Conservation (phyloP, 768 basidiomycete genomes). For the Mycena alexandri region DNA sequence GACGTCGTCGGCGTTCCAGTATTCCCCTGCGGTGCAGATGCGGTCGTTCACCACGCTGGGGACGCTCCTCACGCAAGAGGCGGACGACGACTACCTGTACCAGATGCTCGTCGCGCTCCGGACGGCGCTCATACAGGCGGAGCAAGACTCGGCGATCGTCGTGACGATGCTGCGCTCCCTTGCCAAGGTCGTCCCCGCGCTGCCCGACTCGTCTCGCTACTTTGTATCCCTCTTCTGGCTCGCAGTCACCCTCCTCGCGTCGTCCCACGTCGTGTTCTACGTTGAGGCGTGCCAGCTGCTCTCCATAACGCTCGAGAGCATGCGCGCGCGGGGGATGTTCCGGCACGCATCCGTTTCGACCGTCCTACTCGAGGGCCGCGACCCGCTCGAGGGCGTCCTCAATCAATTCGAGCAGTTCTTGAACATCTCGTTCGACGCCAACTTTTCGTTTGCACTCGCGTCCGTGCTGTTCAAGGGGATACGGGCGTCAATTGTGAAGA, state of each 20-base stretch:
- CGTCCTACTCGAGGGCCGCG: slow-evolving; percentile 74
- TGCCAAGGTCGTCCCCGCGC: slow-evolving; percentile 78
- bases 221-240: slow-evolving; percentile 87
- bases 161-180: slow-evolving; percentile 93
- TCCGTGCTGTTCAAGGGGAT: slow-evolving; percentile 90
- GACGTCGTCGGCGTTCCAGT: slow-evolving; percentile 90
- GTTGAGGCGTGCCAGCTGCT: slow-evolving; percentile 78
- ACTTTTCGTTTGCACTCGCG: slow-evolving; percentile 86
- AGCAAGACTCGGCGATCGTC: slow-evolving; percentile 77
- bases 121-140: slow-evolving; percentile 74
- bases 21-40: slow-evolving; percentile 88
- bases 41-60: slow-evolving; percentile 89
- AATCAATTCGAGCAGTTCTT: slow-evolving; percentile 79
- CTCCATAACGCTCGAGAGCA: slow-evolving; percentile 70
- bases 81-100: slow-evolving; percentile 94
- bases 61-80: slow-evolving; percentile 83
- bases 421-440: slow-evolving; percentile 80
- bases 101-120: slow-evolving; percentile 92
- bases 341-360: slow-evolving; percentile 62
- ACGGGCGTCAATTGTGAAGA: slow-evolving; percentile 73
- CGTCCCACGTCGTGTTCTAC: slow-evolving; percentile 78
- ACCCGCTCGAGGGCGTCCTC: slow-evolving; percentile 74
- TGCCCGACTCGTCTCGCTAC: slow-evolving; percentile 79
- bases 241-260: slow-evolving; percentile 85
- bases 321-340: slow-evolving; percentile 74